These are phyloP conservation scores for Biscogniauxia marginata DNA, from an alignment of 2,329 filamentous ascomycete species.

Conservation along the genomic window DNA sequence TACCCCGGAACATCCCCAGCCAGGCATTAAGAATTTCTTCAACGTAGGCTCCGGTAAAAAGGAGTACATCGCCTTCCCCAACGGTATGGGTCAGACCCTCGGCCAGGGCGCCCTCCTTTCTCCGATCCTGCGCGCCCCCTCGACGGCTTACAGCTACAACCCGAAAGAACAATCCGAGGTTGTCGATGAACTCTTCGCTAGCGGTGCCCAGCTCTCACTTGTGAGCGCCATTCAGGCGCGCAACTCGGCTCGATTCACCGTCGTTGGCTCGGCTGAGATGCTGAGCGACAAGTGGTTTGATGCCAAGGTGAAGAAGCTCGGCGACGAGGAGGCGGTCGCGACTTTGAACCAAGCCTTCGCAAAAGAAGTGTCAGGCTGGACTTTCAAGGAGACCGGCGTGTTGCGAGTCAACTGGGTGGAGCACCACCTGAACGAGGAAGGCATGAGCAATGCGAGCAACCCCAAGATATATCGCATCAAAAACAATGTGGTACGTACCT, in stretches of 20 bases:
- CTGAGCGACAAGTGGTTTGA: slow-evolving; percentile 88
- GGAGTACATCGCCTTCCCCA: slow-evolving; percentile 74
- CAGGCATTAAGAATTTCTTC: slow-evolving; percentile 78
- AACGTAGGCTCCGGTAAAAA: slow-evolving; percentile 53
- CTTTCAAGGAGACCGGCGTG: slow-evolving; percentile 92
- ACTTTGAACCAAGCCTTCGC: slow-evolving; percentile 84
- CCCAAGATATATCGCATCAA: slow-evolving; percentile 92
- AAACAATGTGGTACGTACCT: slow-evolving; percentile 81
- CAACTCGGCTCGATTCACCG: slow-evolving; percentile 86
- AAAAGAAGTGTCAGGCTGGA: slow-evolving; percentile 84
- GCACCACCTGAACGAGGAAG: slow-evolving; percentile 66
- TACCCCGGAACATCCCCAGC: slow-evolving; percentile 61
- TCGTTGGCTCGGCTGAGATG: slow-evolving; percentile 84
- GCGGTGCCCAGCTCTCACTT: slow-evolving; percentile 78
- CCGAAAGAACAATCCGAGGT: slow-evolving; percentile 76
- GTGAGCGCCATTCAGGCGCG: slow-evolving; percentile 87
- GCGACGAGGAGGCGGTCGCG: slow-evolving; percentile 50
- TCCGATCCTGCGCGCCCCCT: slow-evolving; percentile 78
- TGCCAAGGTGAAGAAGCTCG: slow-evolving; percentile 67
- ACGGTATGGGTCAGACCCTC: slow-evolving; percentile 75
- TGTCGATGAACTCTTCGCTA: slow-evolving; percentile 81
- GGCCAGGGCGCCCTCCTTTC: slow-evolving; percentile 75
- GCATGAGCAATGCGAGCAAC: slow-evolving; percentile 63
- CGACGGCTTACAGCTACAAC: slow-evolving; percentile 90
- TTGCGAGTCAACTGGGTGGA: slow-evolving; percentile 79